These are phyloP conservation scores for Debaryomycetaceae sp. DNA, from an alignment of 1,139 yeast species.

Conservation along the genomic window DNA sequence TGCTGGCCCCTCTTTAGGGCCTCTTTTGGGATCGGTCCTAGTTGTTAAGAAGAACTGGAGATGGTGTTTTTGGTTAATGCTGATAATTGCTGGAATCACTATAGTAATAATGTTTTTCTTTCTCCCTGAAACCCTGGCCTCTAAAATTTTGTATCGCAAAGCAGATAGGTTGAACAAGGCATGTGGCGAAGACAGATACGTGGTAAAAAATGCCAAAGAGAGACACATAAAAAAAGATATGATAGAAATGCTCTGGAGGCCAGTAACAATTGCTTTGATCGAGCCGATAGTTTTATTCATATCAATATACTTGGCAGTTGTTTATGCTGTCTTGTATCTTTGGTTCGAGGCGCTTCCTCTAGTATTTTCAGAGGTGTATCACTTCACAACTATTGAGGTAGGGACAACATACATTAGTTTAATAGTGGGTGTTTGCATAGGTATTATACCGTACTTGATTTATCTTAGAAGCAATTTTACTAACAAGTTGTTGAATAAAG, in stretches of 20 bases:
- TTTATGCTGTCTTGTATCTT: constrained; percentile 27
- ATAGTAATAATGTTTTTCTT: constrained; percentile 29
- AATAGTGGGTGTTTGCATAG: constrained; percentile 14
- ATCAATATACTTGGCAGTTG: constrained; percentile 27
- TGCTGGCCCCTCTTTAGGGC: constrained; percentile 32
- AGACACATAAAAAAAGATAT: constrained; percentile 21
- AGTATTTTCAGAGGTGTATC: constrained; percentile 19
- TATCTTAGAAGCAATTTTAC: constrained; percentile 22
- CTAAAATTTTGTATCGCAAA: constrained; percentile 29
- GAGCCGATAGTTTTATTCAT: constrained; percentile 34
- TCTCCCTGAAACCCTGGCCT: constrained; percentile 45
- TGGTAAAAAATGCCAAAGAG: constrained; percentile 20
- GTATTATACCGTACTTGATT: constrained; percentile 18
- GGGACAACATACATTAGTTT: constrained; percentile 22
- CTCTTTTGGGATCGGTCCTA: constrained; percentile 28
- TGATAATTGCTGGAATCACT: constrained; percentile 21
- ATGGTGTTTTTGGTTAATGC: constrained; percentile 43
- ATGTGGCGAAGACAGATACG: constrained; percentile 41
- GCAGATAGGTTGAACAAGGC: constrained; percentile 44
- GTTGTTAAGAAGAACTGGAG: constrained; percentile 35
- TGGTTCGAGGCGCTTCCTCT: constrained; percentile 37
- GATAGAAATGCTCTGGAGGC: constrained; percentile 25
- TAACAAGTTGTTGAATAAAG: constrained; percentile 17
- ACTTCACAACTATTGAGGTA: constrained; percentile 25
- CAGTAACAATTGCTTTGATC: constrained; percentile 24